Evolutionary conservation across 768 basidiomycete species (phyloP), one percentile per base, ranked within the genome.

Genomic region (Kwoniella botswanensis): DNA sequence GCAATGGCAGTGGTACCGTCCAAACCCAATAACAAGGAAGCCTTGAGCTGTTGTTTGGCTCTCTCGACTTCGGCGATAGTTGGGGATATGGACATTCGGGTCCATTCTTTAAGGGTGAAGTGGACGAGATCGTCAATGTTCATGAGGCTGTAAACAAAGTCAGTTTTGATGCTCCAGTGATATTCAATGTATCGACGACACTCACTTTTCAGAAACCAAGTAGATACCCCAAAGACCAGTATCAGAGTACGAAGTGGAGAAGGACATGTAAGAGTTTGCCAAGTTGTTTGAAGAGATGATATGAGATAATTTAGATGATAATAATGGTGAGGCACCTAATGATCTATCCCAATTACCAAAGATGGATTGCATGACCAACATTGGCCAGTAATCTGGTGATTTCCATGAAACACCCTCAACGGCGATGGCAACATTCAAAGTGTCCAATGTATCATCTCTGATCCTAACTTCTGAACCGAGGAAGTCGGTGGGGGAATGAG

Each of bases 271-370:
- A 69, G 92, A 93, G 87, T 98, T 99, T 81, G 97, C 97, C 82
- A 98, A 93, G 87, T 93, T 92, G 88, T 98, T 90, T 65, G 88
- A 87, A 46, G 93, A 92, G 79, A 98, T 88, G 84, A 94, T 91
- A 84, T 95, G 92, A 26, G 92, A 92, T 65, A 99, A 90, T 63
- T 91, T 90, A 63, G 94, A 97, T 71, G 93, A 94, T 73, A 96
- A 89, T 65, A 97, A 87, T 24, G 93, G 88, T 2, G 93, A 91
- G 59, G 93, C 89, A 77, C 96, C 97, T 77, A 98, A 90, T 58
- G 92, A 92, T 76, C 97, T 90, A 83, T 99, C 96, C 97, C 97
- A 99, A 89, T 98, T 99, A 73, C 97, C 97, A 85, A 98, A 91
- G 85, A 98, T 93, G 79, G 89, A 90, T 84, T 96, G 93, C 91